Conservation (phyloP, 441 rosid species). For the Croton laevigatus region DNA sequence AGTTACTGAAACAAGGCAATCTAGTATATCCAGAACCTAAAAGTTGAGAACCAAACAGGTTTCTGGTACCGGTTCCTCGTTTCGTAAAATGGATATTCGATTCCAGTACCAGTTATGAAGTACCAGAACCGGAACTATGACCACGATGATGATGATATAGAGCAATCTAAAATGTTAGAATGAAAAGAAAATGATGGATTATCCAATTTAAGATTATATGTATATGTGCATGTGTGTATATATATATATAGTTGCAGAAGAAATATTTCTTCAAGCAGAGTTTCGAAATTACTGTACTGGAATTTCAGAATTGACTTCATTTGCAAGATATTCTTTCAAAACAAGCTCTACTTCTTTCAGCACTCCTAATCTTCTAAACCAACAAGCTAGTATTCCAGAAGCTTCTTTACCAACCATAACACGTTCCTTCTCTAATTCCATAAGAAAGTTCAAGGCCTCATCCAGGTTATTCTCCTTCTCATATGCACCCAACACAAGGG, state of each 20-base stretch:
- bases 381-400: slow-evolving; percentile 51
- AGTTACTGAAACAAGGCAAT: too few species aligned
- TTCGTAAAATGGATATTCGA: too few species aligned
- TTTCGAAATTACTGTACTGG: background rate
- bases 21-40: too few species aligned
- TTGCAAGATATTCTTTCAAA: slow-evolving; percentile 44
- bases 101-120: too few species aligned
- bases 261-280: background rate
- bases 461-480: slow-evolving; percentile 62
- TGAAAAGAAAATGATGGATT: background rate
- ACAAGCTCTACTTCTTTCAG: slow-evolving; percentile 65
- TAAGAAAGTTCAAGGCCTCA: slow-evolving; percentile 56
- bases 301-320: slow-evolving; percentile 6
- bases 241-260: background rate
- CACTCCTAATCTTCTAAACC: slow-evolving; percentile 78
- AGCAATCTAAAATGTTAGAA: background rate
- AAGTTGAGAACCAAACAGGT: too few species aligned
- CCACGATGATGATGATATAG: too few species aligned
- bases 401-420: slow-evolving; percentile 62
- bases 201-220: background rate
- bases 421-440: slow-evolving; percentile 58
- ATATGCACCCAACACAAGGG: slow-evolving; percentile 55
- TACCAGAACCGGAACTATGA: too few species aligned
- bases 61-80: too few species aligned
- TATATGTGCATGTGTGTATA: too few species aligned